Percentiles rank a stretch among this genome's conserved stretches.
These are phyloP conservation scores for Citrus unshiu DNA, from an alignment of 345 rosid genomes.

Conservation along the genomic window DNA sequence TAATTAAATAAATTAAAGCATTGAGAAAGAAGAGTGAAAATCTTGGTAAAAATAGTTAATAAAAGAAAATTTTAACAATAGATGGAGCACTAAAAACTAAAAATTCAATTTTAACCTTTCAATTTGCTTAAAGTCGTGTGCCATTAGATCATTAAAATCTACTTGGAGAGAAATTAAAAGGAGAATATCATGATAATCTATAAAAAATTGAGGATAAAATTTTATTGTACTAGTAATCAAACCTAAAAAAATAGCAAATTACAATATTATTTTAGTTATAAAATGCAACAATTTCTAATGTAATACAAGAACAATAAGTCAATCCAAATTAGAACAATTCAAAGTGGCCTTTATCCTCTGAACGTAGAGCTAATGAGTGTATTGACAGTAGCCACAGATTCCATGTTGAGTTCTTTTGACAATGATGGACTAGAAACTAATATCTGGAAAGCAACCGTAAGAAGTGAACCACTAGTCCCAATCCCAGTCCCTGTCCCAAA, in stretches of 20 bases:
- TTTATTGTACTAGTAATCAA: not conserved
- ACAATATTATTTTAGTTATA: not conserved
- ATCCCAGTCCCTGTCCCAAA: not conserved
- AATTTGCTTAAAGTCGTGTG: no score
- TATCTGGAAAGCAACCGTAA: constrained; percentile 64
- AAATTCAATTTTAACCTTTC: no score
- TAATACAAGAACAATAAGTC: not conserved
- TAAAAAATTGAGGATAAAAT: no score
- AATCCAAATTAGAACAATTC: constrained; percentile 29
- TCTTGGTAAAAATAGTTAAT: no score
- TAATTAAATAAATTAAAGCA: no score
- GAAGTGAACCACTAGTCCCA: constrained; percentile 36
- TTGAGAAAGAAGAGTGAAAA: no score
- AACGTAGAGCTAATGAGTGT: constrained; percentile 49
- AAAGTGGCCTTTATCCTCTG: constrained; percentile 43
- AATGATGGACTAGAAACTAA: constrained; percentile 28
- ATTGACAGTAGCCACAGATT: constrained; percentile 44
- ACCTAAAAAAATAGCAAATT: not conserved
- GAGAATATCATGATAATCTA: no score
- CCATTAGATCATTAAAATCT: no score
- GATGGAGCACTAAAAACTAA: no score
- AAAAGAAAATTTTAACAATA: no score
- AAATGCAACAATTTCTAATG: not conserved
- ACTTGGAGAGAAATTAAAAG: no score
- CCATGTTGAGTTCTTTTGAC: constrained; percentile 26